Base-by-base conservation (phyloP, 345 rosid species). In the Isatis tinctoria region DNA sequence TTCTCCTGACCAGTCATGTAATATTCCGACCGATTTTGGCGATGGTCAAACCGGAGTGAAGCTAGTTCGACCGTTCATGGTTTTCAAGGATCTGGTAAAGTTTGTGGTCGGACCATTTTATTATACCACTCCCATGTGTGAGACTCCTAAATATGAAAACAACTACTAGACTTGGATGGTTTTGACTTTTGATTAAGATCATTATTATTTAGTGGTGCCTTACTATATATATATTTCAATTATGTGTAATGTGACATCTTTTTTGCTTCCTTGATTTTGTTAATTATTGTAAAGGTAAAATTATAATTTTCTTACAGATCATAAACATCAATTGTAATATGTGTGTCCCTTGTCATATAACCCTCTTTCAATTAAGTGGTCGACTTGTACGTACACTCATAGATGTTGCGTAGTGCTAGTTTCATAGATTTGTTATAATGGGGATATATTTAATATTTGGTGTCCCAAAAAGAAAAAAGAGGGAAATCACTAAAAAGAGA, bases 81-180 rank as follows among this genome's bases (percentile, higher is more conserved):
- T 87, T 8, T 90, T 83, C 32, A 77, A 81, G 20, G 87, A 88
- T 65, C 26, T 76, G 40, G 70, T 86, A 17, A 79, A 79, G 58
- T 90, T 81, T 36, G 33, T 65, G 20, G 65, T 87, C n/a, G 82
- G 78, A 1, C 85, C 88, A 6, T 83, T 92, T 61, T 92, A 77
- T 72, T 87, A 80, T 70, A 92, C 93, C 6, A 71, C 83, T 33
- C 90, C 90, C 1, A 86, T 87, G 91, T 92, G 95, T 70, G 85
- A 86, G 30, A 79, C 82, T 33, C 93, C 97, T 22, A 13, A 64
- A 64, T n/a, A 24, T 18, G 68, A 66, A 44, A 26, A 43, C 58
- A 62, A 80, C 3, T 74, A 79, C 57, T 86, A 73, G 58, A 67
- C 11, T 45, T 37, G 10, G 12, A 70, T 11, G 48, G 58, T 5